Conservation (phyloP, 805 yeast species). For the Diddensiella santjacobensis region DNA sequence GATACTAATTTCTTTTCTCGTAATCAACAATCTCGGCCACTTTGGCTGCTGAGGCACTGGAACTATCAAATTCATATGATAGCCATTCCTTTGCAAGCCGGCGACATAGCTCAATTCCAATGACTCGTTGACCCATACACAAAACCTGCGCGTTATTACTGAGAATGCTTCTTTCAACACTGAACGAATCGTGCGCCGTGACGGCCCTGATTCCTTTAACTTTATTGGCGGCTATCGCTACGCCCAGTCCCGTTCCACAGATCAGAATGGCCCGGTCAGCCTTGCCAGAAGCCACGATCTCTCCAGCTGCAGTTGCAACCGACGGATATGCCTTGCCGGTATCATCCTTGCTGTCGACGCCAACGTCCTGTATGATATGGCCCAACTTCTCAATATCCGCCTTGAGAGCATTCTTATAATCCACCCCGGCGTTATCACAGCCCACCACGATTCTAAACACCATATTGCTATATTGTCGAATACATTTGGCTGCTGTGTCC, state of each 20-base stretch:
- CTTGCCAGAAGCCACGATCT: slow-evolving; percentile 39
- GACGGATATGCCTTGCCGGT: slow-evolving; percentile 41
- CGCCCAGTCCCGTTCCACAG: slow-evolving; percentile 50
- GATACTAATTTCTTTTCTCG: not conserved
- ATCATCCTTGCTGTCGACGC: slow-evolving; percentile 36
- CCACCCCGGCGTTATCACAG: slow-evolving; percentile 44
- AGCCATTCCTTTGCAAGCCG: slow-evolving; percentile 45
- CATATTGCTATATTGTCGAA: not conserved
- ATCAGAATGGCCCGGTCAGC: slow-evolving; percentile 45
- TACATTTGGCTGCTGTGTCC: too few relatives aligned
- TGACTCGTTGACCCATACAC: slow-evolving; percentile 47
- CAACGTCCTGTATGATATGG: slow-evolving; percentile 40
- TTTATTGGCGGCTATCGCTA: slow-evolving; percentile 47
- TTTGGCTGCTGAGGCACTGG: slow-evolving; percentile 43
- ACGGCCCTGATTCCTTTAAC: slow-evolving; percentile 46
- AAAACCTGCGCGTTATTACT: slow-evolving; percentile 44
- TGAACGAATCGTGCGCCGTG: slow-evolving; percentile 47
- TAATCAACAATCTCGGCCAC: slow-evolving; percentile 33
- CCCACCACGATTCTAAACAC: slow-evolving; percentile 37
- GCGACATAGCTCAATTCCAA: slow-evolving; percentile 43
- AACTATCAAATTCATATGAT: slow-evolving; percentile 39
- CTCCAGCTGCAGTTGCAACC: slow-evolving; percentile 44
- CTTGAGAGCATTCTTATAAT: slow-evolving; percentile 40
- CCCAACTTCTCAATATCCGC: slow-evolving; percentile 34
- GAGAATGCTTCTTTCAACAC: slow-evolving; percentile 44